A percentile compares a stretch with the other conserved stretches of the same genome.
Conservation (phyloP, 768 basidiomycete genomes). For the Boletales sp. region DNA sequence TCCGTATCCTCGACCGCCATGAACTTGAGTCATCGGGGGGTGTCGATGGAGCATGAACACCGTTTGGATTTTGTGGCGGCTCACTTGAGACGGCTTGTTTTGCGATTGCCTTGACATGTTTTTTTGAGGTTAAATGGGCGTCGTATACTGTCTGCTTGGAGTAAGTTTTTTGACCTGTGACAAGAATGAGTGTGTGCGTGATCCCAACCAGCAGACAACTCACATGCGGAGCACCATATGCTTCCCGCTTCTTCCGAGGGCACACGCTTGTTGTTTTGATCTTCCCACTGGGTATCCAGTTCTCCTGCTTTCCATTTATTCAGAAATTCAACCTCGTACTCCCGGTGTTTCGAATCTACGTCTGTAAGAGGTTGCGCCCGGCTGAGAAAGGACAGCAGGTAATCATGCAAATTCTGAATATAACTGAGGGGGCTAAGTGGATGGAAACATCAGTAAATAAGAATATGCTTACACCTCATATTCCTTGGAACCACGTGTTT, state of each 20-base stretch:
- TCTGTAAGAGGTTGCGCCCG: conserved; percentile 83
- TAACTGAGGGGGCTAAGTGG: conserved; percentile 52
- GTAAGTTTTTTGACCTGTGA: conserved; percentile 86
- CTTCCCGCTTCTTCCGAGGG: conserved; percentile 49
- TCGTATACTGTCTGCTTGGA: conserved; percentile 98
- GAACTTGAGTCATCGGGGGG: conserved; percentile 31
- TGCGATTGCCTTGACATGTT: conserved; percentile 87
- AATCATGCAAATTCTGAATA: conserved; percentile 75
- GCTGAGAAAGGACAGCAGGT: conserved; percentile 83
- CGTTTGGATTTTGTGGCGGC: conserved; percentile 34
- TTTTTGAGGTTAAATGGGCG: conserved; percentile 93
- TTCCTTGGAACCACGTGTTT: conserved; percentile 66
- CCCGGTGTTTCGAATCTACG: conserved; percentile 60
- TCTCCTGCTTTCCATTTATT: conserved; percentile 76
- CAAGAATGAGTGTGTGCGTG: conserved; percentile 1
- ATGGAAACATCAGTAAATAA: conserved; percentile 3
- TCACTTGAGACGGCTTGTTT: conserved; percentile 53
- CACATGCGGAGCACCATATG: conserved; percentile 94
- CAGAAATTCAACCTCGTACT: conserved; percentile 68
- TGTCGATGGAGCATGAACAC: conserved; percentile 23
- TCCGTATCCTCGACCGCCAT: conserved; percentile 50
- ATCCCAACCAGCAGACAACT: conserved; percentile 31
- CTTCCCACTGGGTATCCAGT: conserved; percentile 70
- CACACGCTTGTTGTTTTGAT: conserved; percentile 36
- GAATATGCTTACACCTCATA: conserved; percentile 66